phyloP scores from a whole-genome alignment of 2,329 filamentous ascomycete species.

The Emmonsiellopsis sp. region DNA sequence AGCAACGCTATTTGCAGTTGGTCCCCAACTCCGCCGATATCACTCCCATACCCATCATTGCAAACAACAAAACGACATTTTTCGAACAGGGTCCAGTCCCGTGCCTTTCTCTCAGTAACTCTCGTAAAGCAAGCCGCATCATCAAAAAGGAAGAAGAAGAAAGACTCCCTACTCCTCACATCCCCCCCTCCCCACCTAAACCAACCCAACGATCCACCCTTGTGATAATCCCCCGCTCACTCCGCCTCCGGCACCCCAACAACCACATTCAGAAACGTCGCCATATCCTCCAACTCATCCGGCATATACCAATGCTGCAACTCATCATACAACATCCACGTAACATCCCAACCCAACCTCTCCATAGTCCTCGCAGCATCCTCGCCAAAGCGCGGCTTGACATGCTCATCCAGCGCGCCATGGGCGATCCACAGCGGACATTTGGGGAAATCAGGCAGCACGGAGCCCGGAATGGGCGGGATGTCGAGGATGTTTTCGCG shows the following conservation, averaged over 20 bases:
- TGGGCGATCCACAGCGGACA: conserved; percentile 12
- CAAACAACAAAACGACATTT: too few species aligned
- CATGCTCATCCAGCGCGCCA: conserved; percentile 7
- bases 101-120: too few species aligned
- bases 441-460: neutral
- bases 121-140: too few species aligned
- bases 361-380: conserved; percentile 10
- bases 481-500: conserved; percentile 8
- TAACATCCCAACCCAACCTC: conserved; percentile 12
- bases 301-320: conserved; percentile 12
- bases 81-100: too few species aligned
- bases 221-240: neutral
- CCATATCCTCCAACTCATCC: conserved; percentile 13
- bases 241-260: conserved; percentile 9
- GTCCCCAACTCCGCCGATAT: too few species aligned
- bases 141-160: too few species aligned
- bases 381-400: conserved; percentile 6
- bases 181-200: too few species aligned
- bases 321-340: conserved; percentile 14
- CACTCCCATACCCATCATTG: too few species aligned
- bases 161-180: too few species aligned
- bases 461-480: conserved; percentile 3
- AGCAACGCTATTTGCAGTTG: too few species aligned
- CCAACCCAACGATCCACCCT: too few species aligned
- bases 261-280: conserved; percentile 9